phyloP scores from a whole-genome alignment of 2,329 filamentous ascomycete species.

The Trichoderma sp. region DNA sequence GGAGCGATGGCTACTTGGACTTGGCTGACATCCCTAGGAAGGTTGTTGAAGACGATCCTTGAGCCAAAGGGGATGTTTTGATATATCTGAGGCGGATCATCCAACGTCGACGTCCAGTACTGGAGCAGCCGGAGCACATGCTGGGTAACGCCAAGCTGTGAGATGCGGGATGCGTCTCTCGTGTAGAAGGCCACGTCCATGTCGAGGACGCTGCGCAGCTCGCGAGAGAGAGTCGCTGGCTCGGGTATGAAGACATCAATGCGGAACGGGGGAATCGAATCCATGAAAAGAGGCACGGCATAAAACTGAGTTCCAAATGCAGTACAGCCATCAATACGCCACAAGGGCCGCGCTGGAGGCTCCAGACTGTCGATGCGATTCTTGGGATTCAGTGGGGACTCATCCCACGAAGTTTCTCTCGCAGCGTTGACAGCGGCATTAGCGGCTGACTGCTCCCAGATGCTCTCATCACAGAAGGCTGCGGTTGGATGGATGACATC shows the following conservation, averaged over 20 bases:
- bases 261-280: constrained; percentile 47
- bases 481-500: constrained; percentile 59
- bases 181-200: constrained; percentile 54
- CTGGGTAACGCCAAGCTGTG: constrained; percentile 49
- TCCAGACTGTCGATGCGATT: constrained; percentile 58
- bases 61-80: constrained; percentile 54
- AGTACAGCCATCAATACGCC: constrained; percentile 59
- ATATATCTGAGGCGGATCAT: constrained; percentile 38
- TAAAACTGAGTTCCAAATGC: constrained; percentile 58
- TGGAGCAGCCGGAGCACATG: constrained; percentile 56
- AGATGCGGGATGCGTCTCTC: constrained; percentile 47
- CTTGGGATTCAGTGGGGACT: constrained; percentile 56
- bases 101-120: constrained; percentile 42
- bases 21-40: constrained; percentile 46
- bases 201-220: constrained; percentile 45
- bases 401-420: constrained; percentile 39
- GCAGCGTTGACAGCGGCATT: not conserved
- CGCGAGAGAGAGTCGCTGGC: constrained; percentile 39
- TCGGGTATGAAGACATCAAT: constrained; percentile 59
- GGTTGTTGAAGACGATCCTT: constrained; percentile 51
- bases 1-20: constrained; percentile 47
- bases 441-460: not conserved
- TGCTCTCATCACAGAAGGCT: constrained; percentile 38
- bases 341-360: constrained; percentile 43
- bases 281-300: constrained; percentile 51